Conservation (phyloP, 164 flowering plant genomes). For the Pachysandra terminalis region DNA sequence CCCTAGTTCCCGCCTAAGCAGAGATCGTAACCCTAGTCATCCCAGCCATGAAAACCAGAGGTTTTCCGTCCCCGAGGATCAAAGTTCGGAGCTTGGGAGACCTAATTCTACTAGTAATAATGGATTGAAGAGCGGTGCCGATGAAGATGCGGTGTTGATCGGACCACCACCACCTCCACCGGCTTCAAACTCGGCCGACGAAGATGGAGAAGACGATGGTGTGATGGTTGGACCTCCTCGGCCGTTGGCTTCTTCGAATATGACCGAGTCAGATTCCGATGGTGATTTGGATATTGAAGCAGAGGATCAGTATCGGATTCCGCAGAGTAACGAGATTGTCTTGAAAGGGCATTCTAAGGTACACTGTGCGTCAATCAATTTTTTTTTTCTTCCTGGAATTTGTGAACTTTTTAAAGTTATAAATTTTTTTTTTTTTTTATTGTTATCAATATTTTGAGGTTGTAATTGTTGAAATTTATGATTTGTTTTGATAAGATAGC, state of each 20-base stretch:
- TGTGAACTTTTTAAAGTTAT: neutral
- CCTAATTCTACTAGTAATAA: neutral
- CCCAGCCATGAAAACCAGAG: neutral
- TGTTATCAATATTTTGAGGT: neutral
- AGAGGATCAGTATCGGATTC: constrained; percentile 56
- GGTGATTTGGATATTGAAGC: constrained; percentile 27
- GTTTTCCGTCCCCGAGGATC: constrained; percentile 21
- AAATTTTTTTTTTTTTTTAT: too few species aligned
- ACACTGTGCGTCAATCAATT: neutral
- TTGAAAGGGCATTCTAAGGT: constrained; percentile 95
- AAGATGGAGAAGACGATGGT: constrained; percentile 11
- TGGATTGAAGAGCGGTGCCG: neutral
- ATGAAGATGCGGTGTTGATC: constrained; percentile 33
- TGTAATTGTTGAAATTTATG: neutral
- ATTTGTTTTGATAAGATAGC: neutral
- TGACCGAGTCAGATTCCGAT: constrained; percentile 29
- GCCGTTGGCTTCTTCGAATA: constrained; percentile 4
- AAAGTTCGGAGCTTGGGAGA: constrained; percentile 12
- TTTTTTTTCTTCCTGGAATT: neutral
- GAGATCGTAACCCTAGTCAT: neutral
- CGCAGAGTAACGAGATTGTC: constrained; percentile 83
- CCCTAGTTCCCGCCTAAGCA: constrained; percentile 8
- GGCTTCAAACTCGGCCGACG: constrained; percentile 5
- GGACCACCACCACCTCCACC: constrained; percentile 56
- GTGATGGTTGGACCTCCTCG: constrained; percentile 21